phyloP scores from a whole-genome alignment of 208 protist species.

The Borovskyia barvae region DNA sequence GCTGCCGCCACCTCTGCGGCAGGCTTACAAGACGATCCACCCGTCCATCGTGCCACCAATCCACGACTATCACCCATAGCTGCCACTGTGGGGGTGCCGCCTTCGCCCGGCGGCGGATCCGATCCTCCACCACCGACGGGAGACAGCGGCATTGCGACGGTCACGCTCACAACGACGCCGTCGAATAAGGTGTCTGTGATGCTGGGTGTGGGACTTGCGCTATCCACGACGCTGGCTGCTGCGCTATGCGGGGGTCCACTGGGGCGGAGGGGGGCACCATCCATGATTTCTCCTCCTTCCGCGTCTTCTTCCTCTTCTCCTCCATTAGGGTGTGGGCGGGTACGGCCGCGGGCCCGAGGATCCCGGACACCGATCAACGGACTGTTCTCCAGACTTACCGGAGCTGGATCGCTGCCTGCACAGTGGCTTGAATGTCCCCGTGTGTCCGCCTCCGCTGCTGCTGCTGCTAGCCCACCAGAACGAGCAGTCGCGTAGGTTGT shows the following conservation, averaged over 20 bases:
- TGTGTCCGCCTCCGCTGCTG: too few relatives aligned
- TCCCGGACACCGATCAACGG: neutral
- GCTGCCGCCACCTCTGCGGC: neutral
- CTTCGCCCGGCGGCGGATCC: too few relatives aligned
- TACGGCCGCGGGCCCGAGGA: neutral
- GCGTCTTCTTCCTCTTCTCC: neutral
- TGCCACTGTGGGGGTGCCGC: too few relatives aligned
- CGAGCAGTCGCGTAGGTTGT: neutral
- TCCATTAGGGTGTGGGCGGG: neutral
- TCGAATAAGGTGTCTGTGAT: conserved; percentile 14
- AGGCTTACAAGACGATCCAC: neutral
- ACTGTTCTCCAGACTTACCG: neutral
- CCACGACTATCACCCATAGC: too few relatives aligned
- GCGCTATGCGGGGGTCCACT: neutral
- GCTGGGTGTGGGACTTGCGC: too few relatives aligned
- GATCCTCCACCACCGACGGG: too few relatives aligned
- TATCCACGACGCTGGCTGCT: too few relatives aligned
- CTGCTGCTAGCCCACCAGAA: neutral
- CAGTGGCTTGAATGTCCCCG: too few relatives aligned
- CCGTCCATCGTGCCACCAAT: too few relatives aligned
- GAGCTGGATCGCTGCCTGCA: neutral
- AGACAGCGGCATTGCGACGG: neutral
- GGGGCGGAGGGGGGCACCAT: neutral
- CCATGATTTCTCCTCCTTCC: too few relatives aligned
- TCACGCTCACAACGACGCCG: neutral